These are phyloP conservation scores for Tuber microsphaerosporum DNA, from an alignment of 495 filamentous ascomycete species.

Conservation along the genomic window DNA sequence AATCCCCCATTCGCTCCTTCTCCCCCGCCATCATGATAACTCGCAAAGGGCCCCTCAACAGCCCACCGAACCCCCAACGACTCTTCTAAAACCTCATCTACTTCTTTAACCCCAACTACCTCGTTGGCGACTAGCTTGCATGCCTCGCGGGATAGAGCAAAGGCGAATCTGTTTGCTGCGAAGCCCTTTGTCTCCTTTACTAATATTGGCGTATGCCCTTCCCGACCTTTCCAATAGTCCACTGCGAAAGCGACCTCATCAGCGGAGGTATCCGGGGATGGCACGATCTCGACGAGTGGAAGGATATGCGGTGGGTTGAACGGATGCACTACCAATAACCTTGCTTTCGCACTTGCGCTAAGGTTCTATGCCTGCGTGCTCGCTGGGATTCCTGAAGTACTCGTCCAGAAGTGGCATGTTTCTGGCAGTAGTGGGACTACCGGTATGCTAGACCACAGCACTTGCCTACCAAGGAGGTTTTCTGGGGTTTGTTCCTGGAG, in stretches of 20 bases:
- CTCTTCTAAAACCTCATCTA: constrained; percentile 45
- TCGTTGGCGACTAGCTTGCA: constrained; percentile 40
- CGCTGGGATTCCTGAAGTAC: constrained; percentile 53
- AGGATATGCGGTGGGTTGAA: constrained; percentile 61
- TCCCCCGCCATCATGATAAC: constrained; percentile 56
- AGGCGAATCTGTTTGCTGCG: constrained; percentile 47
- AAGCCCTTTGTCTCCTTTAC: constrained; percentile 50
- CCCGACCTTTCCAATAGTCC: constrained; percentile 48
- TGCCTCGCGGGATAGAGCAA: constrained; percentile 46
- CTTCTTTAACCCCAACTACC: constrained; percentile 44
- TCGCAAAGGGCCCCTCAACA: constrained; percentile 54
- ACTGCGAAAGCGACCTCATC: constrained; percentile 46
- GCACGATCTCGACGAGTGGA: constrained; percentile 57
- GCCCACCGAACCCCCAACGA: constrained; percentile 52
- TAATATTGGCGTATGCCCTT: constrained; percentile 49
- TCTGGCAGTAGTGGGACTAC: constrained; percentile 44
- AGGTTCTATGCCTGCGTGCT: constrained; percentile 45
- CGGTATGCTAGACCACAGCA: constrained; percentile 51
- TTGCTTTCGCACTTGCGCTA: constrained; percentile 29
- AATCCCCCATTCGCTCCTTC: constrained; percentile 46
- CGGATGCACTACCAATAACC: constrained; percentile 54
- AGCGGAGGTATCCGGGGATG: constrained; percentile 44
- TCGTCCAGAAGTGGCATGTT: constrained; percentile 48
- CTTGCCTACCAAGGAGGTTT: constrained; percentile 46
- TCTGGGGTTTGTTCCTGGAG: constrained; percentile 58